These are phyloP conservation scores for Kernera saxatilis DNA, from an alignment of 345 rosid genomes.

Conservation along the genomic window DNA sequence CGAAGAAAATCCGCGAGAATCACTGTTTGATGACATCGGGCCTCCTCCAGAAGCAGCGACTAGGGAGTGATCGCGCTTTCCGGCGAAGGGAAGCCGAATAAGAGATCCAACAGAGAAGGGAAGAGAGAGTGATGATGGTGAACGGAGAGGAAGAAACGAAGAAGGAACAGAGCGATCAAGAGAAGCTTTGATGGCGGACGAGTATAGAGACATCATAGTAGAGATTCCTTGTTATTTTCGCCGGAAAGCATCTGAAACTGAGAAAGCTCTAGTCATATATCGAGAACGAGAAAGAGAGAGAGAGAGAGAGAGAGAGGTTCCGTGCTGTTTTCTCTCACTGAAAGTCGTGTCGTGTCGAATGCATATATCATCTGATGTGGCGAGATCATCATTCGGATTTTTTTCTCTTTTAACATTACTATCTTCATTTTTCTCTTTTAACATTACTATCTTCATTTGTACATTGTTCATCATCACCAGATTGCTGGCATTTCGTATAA, in stretches of 20 bases:
- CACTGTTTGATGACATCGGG: constrained; percentile 23
- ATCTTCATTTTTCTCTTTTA: too few relatives aligned
- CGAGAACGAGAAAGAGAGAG: neutral
- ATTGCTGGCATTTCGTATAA: too few relatives aligned
- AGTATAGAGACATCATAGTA: constrained; percentile 18
- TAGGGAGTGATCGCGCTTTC: constrained; percentile 18
- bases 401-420: neutral
- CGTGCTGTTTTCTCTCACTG: neutral
- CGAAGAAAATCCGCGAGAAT: constrained; percentile 15
- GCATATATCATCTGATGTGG: neutral
- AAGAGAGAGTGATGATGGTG: constrained; percentile 6
- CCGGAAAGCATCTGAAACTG: neutral
- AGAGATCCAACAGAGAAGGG: constrained; percentile 8
- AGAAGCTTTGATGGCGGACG: constrained; percentile 18
- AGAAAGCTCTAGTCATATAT: neutral
- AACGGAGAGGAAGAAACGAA: neutral
- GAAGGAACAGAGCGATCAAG: neutral
- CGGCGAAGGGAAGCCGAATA: neutral
- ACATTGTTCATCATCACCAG: too few relatives aligned
- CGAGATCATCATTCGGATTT: neutral
- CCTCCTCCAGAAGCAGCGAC: constrained; percentile 25
- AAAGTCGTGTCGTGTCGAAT: constrained; percentile 18
- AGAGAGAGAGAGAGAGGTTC: neutral
- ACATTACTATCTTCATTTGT: too few relatives aligned
- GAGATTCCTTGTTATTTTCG: neutral